Evolutionary conservation across 495 filamentous ascomycete species (phyloP), one percentile per base, ranked within the genome.

Genomic region (Hypoxylon cercidicola): DNA sequence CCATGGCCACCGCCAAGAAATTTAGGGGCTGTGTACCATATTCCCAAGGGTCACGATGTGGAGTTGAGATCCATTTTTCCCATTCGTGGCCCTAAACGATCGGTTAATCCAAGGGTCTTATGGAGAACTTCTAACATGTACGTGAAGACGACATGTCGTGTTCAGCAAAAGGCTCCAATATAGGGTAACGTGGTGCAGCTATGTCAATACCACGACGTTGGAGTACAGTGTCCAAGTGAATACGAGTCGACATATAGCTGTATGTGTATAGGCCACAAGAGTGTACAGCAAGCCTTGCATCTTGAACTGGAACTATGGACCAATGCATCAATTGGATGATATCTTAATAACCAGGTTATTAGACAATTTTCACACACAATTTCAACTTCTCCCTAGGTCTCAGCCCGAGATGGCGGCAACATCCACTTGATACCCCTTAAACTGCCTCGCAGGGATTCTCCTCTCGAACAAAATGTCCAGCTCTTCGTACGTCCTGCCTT

Each of bases 401-500:
- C 51, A 0, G 35, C 32, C 32, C 9, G 56, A 47, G 35, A 51
- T 40, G 15, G 49, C 51, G 5, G 57, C 16, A 39, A 55, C 40
- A 30, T 78, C 77, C 37, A 78, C 74, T 18, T 66, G 68, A 53
- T 79, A 80, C 6, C 39, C 49, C 32, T 74, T 72, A 53, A 81
- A 81, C 52, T 85, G 79, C 57, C 87, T 78, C 53, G 86, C 84
- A 23, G 76, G 81, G 23, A 89, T 77, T 21, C 72, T 72, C 62
- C 80, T 82, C 51, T 80, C 79, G 61, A 83, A 85, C 48, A 84
- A 48, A 4, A 78, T 60, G 57, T 85, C 78, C 45, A 87, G 67
- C 72, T 90, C 87, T 43, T 85, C 85, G 62, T 81, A 89, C 1
- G 86, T 88, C 23, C 84, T 75, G 0, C 81, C 81, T 49, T 79